Evolutionary conservation across 2,329 filamentous ascomycete genomes (phyloP), one percentile per base, ranked within the genome.

Genomic region (Aspergillus udagawae): DNA sequence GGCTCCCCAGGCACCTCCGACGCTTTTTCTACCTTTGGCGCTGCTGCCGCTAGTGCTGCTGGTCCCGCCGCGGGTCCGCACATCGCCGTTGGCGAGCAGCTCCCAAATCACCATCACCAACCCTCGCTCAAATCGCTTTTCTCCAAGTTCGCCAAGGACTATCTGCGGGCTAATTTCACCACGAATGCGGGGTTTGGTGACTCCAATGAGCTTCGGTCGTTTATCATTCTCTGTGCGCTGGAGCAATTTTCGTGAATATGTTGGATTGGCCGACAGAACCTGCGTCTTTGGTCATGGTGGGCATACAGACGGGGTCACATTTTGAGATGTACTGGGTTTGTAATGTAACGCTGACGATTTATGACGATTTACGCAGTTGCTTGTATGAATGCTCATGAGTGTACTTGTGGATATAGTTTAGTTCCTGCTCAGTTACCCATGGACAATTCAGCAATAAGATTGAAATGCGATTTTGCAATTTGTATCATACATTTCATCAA

Each of bases 161-260:
- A 57, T 55, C 42, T 66, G 20, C 53, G 56, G 35, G 58, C 56
- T 14, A 32, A 52, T 23, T 21, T 59, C 10, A 28, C 42, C 3
- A 51, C 4, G 27, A 54, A 45, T 51, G 20, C 32, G 9, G 64
- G 64, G 14, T 57, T 65, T 42, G 51, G 45, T 38, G 57, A 60
- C 44, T 65, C 64, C 12, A 55, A 64, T 42, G 60, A 63, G 44
- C 56, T 66, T 5, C 55, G 63, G 42, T 35, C 41, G 27, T 60
- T 66, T 17, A 55, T 66, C 29, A 57, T 66, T 35, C 56, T 60
- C 25, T 65, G 64, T 51, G 64, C 64, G 7, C 41, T 57, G 17
- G 49, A 58, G 28, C 64, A 66, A 54, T 64, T 63, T 49, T 5
- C 38, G 9, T 57, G 49, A 57, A 38, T 20, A 4, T 21, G n/a